These are phyloP conservation scores for Phascolomyces articulosus DNA, from an alignment of 371 early-diverging fungal species.

Conservation along the genomic window DNA sequence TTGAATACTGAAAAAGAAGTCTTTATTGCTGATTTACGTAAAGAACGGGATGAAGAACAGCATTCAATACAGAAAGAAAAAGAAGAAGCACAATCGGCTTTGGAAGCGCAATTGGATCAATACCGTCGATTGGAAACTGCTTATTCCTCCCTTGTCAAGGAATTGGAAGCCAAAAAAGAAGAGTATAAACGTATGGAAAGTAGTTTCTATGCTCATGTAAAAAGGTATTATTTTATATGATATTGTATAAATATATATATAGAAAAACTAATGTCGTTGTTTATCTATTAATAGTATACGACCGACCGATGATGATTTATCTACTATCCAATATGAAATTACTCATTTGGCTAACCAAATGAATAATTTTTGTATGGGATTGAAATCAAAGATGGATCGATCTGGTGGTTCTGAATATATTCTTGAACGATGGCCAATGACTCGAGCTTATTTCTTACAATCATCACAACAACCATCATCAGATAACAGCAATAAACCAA, in stretches of 20 bases:
- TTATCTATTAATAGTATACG: constrained; percentile 43
- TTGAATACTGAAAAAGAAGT: constrained; percentile 40
- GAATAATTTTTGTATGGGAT: constrained; percentile 47
- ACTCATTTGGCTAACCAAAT: constrained; percentile 37
- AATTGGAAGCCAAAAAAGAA: constrained; percentile 38
- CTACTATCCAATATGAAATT: constrained; percentile 52
- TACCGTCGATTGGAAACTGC: constrained; percentile 27
- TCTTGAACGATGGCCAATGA: constrained; percentile 16
- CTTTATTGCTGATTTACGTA: constrained; percentile 21
- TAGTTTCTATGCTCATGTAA: constrained; percentile 45
- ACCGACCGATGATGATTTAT: constrained; percentile 53
- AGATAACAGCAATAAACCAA: too few species aligned
- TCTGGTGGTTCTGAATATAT: constrained; percentile 34
- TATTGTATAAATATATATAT: not conserved
- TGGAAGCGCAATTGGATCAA: constrained; percentile 24
- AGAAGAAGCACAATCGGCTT: constrained; percentile 14
- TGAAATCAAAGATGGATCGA: constrained; percentile 40
- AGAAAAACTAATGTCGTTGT: too few species aligned
- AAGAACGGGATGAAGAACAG: constrained; percentile 28
- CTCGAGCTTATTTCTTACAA: constrained; percentile 11
- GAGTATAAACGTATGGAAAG: constrained; percentile 41
- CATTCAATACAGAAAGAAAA: constrained; percentile 16
- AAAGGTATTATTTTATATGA: constrained; percentile 9
- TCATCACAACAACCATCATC: too few species aligned
- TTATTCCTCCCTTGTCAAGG: constrained; percentile 19